Conservation (phyloP, 768 basidiomycete species). For the Agaricus blazei region DNA sequence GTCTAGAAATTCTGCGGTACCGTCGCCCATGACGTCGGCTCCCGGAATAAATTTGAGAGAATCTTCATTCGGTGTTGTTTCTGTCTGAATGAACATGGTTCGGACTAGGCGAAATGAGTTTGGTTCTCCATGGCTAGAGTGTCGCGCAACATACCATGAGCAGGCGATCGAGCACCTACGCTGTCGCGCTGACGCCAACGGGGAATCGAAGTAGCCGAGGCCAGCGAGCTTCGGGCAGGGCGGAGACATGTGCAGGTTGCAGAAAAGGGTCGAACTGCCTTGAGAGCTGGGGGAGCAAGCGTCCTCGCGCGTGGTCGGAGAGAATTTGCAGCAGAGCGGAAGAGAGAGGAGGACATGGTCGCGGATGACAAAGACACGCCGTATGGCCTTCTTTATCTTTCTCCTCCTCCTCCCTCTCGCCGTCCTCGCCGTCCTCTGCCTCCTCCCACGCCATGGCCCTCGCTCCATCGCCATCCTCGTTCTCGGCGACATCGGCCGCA, state of each 20-base stretch:
- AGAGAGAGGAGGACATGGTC: background rate
- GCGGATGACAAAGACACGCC: background rate
- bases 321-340: background rate
- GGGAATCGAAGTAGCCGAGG: conserved; percentile 5
- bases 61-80: conserved; percentile 94
- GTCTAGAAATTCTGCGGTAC: conserved; percentile 93
- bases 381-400: background rate
- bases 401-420: conserved; percentile 19
- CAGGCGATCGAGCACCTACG: background rate
- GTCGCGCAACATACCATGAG: background rate
- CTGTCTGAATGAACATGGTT: conserved; percentile 98
- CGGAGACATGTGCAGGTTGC: background rate
- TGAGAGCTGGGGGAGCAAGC: background rate
- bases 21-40: conserved; percentile 77
- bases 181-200: conserved; percentile 7
- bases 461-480: conserved; percentile 88
- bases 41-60: conserved; percentile 98
- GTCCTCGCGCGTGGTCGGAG: background rate
- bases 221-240: background rate
- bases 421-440: conserved; percentile 21
- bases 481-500: conserved; percentile 92
- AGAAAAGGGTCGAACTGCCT: conserved; percentile 1
- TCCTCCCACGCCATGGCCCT: conserved; percentile 34
- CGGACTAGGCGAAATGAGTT: conserved; percentile 41
- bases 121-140: background rate